phyloP scores from a whole-genome alignment of 1,284 basidiomycete genomes.

The Chondrostereum purpureum region DNA sequence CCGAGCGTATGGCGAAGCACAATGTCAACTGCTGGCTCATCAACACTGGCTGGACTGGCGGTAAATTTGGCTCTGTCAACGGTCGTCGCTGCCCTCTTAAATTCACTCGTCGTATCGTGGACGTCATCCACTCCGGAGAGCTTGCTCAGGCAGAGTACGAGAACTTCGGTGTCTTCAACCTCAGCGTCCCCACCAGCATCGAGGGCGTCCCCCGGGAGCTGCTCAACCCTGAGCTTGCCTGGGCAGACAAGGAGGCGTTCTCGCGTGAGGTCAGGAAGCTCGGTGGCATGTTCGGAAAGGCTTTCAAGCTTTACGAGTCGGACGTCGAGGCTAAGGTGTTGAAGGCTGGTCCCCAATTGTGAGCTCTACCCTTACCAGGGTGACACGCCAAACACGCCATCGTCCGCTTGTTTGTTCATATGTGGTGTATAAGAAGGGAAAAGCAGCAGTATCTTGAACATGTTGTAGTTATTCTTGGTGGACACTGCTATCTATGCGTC shows the following conservation, averaged over 20 bases:
- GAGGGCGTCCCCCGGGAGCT: slow-evolving; percentile 85
- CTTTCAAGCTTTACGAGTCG: slow-evolving; percentile 83
- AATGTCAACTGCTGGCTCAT: slow-evolving; percentile 97
- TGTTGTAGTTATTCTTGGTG: background rate
- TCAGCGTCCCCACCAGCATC: slow-evolving; percentile 76
- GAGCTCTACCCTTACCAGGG: too few relatives aligned
- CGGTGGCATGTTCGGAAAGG: slow-evolving; percentile 88
- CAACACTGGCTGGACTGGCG: slow-evolving; percentile 98
- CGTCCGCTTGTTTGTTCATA: too few relatives aligned
- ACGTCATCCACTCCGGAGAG: slow-evolving; percentile 93
- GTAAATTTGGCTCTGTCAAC: slow-evolving; percentile 71
- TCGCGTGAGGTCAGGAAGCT: slow-evolving; percentile 80
- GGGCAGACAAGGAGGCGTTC: slow-evolving; percentile 84
- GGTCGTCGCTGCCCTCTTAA: slow-evolving; percentile 93
- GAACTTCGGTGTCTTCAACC: slow-evolving; percentile 75
- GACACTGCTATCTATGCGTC: background rate
- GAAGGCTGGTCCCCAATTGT: slow-evolving; percentile 63
- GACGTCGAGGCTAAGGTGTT: slow-evolving; percentile 77
- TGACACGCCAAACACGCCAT: too few relatives aligned
- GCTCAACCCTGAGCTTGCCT: slow-evolving; percentile 81
- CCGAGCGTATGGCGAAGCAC: slow-evolving; percentile 88
- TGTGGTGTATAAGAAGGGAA: too few relatives aligned
- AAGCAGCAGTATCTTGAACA: too few relatives aligned
- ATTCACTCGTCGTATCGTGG: slow-evolving; percentile 93
- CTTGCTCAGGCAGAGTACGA: slow-evolving; percentile 85